Percentiles rank a stretch among this genome's conserved stretches.
phyloP scores from a whole-genome alignment of 257 asterid species.

The Nicotiana tomentosiformis region DNA sequence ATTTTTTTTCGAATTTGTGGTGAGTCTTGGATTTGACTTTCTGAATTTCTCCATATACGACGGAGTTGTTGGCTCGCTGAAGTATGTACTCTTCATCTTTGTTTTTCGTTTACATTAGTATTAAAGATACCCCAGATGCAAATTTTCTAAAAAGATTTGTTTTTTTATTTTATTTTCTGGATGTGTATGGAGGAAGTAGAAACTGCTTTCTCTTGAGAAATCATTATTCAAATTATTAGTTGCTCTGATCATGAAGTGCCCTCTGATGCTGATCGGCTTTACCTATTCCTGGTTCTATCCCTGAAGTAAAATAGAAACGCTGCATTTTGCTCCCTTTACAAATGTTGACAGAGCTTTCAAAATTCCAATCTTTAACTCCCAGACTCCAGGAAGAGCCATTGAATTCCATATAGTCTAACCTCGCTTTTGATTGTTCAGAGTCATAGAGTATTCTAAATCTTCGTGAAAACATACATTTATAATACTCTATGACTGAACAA shows the following conservation, averaged over 20 bases:
- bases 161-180: neutral
- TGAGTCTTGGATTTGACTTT: too few species aligned
- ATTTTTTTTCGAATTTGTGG: too few species aligned
- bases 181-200: neutral
- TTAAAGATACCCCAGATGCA: neutral
- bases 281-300: neutral
- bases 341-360: neutral
- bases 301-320: neutral
- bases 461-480: too few species aligned
- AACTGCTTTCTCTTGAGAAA: neutral
- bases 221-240: conserved; percentile 2
- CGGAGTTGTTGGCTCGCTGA: too few species aligned
- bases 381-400: neutral
- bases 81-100: too few species aligned
- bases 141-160: neutral
- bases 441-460: neutral
- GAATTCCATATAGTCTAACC: neutral
- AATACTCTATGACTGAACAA: too few species aligned
- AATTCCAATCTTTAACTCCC: neutral
- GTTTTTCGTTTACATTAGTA: too few species aligned
- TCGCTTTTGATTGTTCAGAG: neutral
- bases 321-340: neutral
- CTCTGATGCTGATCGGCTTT: neutral
- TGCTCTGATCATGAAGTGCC: neutral
- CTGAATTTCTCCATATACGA: too few species aligned